Conservation (phyloP, 768 basidiomycete genomes). For the Tricholoma matsutake region DNA sequence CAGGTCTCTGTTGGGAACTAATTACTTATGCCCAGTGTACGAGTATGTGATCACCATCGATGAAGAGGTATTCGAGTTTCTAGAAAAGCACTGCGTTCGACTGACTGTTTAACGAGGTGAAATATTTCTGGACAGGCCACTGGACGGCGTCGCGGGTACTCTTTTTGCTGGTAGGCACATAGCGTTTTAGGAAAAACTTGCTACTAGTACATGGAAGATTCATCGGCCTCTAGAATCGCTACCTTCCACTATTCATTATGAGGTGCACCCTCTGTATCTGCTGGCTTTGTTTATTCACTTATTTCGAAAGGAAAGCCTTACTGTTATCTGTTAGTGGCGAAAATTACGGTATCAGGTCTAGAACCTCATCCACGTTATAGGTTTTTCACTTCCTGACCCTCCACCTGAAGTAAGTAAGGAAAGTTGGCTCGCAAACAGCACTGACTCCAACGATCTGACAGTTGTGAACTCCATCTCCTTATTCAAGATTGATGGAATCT, state of each 20-base stretch:
- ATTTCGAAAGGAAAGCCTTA: conserved; percentile 9
- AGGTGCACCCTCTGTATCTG: conserved; percentile 12
- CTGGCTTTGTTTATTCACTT: not conserved
- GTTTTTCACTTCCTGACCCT: conserved; percentile 24
- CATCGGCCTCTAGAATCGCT: conserved; percentile 27
- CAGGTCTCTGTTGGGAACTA: not conserved
- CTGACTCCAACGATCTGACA: not conserved
- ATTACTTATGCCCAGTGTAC: conserved; percentile 22
- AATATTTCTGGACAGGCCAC: conserved; percentile 38
- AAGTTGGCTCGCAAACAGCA: not conserved
- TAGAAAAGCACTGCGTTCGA: not conserved
- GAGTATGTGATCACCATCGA: conserved; percentile 36
- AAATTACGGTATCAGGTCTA: not conserved
- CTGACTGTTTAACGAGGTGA: conserved; percentile 20
- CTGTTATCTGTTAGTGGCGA: conserved; percentile 17
- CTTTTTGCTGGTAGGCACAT: conserved; percentile 33
- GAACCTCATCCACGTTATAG: conserved; percentile 10
- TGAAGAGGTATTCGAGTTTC: conserved; percentile 28
- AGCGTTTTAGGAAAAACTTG: no score
- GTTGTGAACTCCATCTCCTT: conserved; percentile 20
- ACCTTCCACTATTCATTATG: conserved; percentile 25
- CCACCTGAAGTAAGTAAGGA: conserved; percentile 19
- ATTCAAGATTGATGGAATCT: not conserved
- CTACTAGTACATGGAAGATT: not conserved
- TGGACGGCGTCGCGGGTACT: conserved; percentile 34